Evolutionary conservation across 257 asterid genomes (phyloP).

Genomic region (Fraxinus anomala): DNA sequence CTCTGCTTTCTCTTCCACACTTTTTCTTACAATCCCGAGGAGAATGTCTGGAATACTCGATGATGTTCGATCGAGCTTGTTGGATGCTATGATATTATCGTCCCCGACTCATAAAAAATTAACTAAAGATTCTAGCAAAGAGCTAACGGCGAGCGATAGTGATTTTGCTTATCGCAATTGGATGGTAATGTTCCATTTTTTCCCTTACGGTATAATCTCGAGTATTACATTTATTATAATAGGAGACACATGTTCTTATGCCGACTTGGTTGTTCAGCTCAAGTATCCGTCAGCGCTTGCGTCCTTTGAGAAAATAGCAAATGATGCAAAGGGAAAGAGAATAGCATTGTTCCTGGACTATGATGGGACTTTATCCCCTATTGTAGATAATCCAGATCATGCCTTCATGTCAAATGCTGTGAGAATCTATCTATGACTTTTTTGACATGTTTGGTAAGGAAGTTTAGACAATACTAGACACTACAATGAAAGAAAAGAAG

Average conservation of each 20-base stretch:
- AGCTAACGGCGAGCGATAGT: slow-evolving; percentile 44
- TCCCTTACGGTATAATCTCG: not conserved
- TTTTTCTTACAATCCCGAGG: slow-evolving; percentile 74
- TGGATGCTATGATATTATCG: slow-evolving; percentile 88
- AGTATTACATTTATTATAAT: slow-evolving; percentile 6
- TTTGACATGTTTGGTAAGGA: not conserved
- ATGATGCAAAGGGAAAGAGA: slow-evolving; percentile 45
- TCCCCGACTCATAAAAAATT: slow-evolving; percentile 82
- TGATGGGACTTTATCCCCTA: slow-evolving; percentile 62
- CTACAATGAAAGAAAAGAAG: not conserved
- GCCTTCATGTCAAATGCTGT: slow-evolving; percentile 59
- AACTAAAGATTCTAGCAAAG: slow-evolving; percentile 48
- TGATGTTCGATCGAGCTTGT: slow-evolving; percentile 65
- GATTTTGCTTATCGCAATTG: slow-evolving; percentile 66
- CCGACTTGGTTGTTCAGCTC: slow-evolving; percentile 49
- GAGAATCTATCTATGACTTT: slow-evolving; percentile 17
- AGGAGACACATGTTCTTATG: not conserved
- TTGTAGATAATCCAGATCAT: slow-evolving; percentile 60
- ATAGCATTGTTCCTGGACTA: slow-evolving; percentile 55
- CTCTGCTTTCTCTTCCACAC: slow-evolving; percentile 63
- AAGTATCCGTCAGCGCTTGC: slow-evolving; percentile 67
- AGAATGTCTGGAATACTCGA: slow-evolving; percentile 69
- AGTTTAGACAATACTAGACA: not conserved
- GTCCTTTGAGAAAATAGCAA: slow-evolving; percentile 48
- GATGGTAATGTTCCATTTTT: slow-evolving; percentile 53